Evolutionary conservation across 345 rosid species (phyloP).

Genomic region (Litchi chinensis): DNA sequence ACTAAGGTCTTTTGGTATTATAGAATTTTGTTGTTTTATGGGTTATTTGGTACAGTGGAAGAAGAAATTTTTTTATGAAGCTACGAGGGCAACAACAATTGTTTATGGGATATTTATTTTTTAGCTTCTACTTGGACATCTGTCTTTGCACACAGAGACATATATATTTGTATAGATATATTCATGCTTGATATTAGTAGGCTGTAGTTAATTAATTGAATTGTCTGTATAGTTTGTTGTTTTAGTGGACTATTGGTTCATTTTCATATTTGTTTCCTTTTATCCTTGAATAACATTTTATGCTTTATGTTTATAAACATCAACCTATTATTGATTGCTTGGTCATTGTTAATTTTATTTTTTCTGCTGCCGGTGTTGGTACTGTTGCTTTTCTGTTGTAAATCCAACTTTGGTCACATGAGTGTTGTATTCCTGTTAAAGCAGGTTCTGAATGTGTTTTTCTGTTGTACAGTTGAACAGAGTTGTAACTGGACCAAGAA

Average conservation of each 20-base stretch:
- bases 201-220: not conserved
- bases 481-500: conserved; percentile 88
- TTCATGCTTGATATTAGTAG: not conserved
- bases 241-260: not conserved
- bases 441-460: conserved; percentile 10
- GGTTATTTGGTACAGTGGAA: not conserved
- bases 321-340: not conserved
- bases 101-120: not conserved
- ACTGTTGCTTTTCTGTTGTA: not conserved
- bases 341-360: not conserved
- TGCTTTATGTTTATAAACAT: too few relatives aligned
- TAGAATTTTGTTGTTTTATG: not conserved
- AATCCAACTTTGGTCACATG: not conserved
- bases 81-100: not conserved
- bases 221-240: not conserved
- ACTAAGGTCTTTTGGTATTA: too few relatives aligned
- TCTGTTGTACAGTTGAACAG: conserved; percentile 69
- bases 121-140: not conserved
- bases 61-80: not conserved
- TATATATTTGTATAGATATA: too few relatives aligned
- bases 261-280: not conserved
- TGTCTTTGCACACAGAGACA: not conserved
- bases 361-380: not conserved
- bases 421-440: not conserved
- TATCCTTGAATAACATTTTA: not conserved